phyloP scores from a whole-genome alignment of 2,329 filamentous ascomycete species.

The Colletotrichum tropicicola region DNA sequence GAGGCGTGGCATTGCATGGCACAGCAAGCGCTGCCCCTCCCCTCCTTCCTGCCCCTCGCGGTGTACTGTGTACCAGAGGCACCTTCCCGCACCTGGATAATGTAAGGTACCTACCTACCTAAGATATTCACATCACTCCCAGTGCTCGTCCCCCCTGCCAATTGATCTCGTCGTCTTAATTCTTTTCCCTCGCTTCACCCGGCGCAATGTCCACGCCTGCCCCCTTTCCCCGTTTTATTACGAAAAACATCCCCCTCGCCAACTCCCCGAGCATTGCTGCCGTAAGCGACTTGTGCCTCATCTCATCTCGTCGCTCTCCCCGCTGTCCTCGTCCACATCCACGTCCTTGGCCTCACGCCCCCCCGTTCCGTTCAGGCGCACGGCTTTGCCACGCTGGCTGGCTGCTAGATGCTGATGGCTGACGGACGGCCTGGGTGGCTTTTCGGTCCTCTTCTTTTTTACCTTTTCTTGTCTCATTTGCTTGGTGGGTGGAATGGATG shows the following conservation, averaged over 20 bases:
- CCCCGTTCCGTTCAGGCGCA: too few species aligned
- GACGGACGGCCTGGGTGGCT: constrained; percentile 13
- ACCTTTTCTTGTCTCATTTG: constrained; percentile 17
- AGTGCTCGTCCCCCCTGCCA: neutral
- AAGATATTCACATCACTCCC: neutral
- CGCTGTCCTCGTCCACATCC: constrained; percentile 1
- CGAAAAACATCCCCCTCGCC: constrained; percentile 1
- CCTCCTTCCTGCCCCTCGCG: neutral
- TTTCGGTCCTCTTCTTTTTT: constrained; percentile 3
- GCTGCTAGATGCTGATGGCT: too few species aligned
- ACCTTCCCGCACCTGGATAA: too few species aligned
- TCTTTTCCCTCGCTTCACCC: neutral
- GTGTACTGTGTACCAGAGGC: neutral
- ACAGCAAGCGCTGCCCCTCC: neutral
- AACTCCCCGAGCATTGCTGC: neutral
- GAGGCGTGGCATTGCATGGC: neutral
- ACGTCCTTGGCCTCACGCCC: too few species aligned
- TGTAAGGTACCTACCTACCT: too few species aligned
- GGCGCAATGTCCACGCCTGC: constrained; percentile 3
- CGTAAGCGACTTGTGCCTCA: constrained; percentile 8
- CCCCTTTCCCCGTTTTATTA: constrained; percentile 25
- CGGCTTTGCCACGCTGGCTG: too few species aligned
- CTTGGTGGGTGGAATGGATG: constrained; percentile 10
- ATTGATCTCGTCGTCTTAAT: neutral
- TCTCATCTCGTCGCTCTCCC: constrained; percentile 5